phyloP scores from a whole-genome alignment of 257 asterid genomes.

The Solanum sejunctum region DNA sequence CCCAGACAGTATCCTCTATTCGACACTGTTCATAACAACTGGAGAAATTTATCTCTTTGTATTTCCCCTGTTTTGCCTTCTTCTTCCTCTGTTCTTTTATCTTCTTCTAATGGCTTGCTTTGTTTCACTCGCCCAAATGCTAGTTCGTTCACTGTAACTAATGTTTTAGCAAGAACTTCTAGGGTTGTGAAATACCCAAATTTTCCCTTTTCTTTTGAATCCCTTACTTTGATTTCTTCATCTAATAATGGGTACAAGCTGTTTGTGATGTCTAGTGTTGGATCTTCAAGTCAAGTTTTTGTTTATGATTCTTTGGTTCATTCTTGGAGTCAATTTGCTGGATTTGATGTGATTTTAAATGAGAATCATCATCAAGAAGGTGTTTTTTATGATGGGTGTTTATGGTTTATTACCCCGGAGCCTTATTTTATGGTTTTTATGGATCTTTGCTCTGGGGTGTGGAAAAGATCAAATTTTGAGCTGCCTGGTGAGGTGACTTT shows the following conservation, averaged over 20 bases:
- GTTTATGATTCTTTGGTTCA: constrained; percentile 24
- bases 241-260: constrained; percentile 20
- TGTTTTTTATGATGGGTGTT: constrained; percentile 15
- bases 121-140: constrained; percentile 30
- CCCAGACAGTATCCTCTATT: constrained; percentile 23
- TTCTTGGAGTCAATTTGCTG: constrained; percentile 26
- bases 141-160: constrained; percentile 29
- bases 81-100: constrained; percentile 16
- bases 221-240: constrained; percentile 26
- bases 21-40: constrained; percentile 28
- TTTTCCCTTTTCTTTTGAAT: constrained; percentile 28
- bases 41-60: constrained; percentile 32
- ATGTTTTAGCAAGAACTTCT: constrained; percentile 25
- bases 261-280: constrained; percentile 25
- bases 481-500: constrained; percentile 34
- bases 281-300: constrained; percentile 22
- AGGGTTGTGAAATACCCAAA: constrained; percentile 35
- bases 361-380: constrained; percentile 36
- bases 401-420: constrained; percentile 48
- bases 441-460: constrained; percentile 28
- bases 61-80: constrained; percentile 17
- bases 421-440: constrained; percentile 27
- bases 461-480: constrained; percentile 20
- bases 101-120: constrained; percentile 42
- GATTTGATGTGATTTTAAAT: constrained; percentile 12